Percentiles rank a stretch among this genome's conserved stretches.
These are phyloP conservation scores for Lentithecium fluviatile DNA, from an alignment of 495 filamentous ascomycete genomes.

Conservation along the genomic window DNA sequence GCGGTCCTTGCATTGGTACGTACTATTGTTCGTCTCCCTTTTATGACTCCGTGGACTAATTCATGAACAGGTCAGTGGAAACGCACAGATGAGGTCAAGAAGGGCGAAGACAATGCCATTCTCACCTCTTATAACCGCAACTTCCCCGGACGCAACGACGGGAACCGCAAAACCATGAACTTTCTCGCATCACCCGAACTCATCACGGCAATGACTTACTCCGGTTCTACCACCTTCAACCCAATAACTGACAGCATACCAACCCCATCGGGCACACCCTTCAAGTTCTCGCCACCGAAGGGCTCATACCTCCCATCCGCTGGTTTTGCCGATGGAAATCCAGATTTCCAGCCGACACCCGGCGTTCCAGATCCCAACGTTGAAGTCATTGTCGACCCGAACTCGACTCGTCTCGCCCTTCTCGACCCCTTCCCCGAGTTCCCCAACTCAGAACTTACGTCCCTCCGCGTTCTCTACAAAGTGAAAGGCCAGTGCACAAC, in stretches of 20 bases:
- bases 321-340: conserved; percentile 80
- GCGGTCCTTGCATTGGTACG: conserved; percentile 82
- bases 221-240: conserved; percentile 93
- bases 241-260: conserved; percentile 82
- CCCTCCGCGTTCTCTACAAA: conserved; percentile 83
- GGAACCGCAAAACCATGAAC: conserved; percentile 95
- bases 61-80: conserved; percentile 93
- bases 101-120: conserved; percentile 90
- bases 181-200: conserved; percentile 95
- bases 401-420: conserved; percentile 81
- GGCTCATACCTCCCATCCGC: conserved; percentile 72
- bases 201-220: conserved; percentile 92
- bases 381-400: conserved; percentile 73
- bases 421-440: conserved; percentile 91
- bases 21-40: neutral
- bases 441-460: conserved; percentile 68
- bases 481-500: conserved; percentile 97
- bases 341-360: conserved; percentile 68
- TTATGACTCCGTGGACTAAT: neutral
- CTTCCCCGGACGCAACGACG: conserved; percentile 95
- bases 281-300: conserved; percentile 80
- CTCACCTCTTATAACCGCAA: conserved; percentile 98
- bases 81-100: conserved; percentile 75
- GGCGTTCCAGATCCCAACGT: conserved; percentile 65
- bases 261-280: conserved; percentile 76